Evolutionary conservation across 176 grass and related monocot genomes (phyloP).

Genomic region (Cenchrus americanus): DNA sequence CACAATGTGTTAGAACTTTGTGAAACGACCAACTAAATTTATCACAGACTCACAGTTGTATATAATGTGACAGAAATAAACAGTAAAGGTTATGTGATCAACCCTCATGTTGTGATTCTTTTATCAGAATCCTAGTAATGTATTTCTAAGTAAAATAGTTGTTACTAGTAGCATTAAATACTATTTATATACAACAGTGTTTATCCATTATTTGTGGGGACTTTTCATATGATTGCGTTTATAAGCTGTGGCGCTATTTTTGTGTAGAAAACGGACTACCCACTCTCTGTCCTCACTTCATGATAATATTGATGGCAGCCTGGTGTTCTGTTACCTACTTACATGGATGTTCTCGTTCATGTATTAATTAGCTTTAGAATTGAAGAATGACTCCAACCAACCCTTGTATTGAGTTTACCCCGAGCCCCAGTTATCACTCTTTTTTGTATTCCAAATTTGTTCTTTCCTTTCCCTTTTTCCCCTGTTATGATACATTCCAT

Average conservation of each 20-base stretch:
- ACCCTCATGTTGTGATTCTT: neutral
- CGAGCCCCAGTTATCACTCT: neutral
- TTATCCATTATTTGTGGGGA: neutral
- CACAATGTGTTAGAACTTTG: neutral
- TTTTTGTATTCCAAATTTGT: neutral
- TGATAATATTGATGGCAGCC: slow-evolving; percentile 5
- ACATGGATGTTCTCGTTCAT: neutral
- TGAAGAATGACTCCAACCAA: slow-evolving; percentile 1
- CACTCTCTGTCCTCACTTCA: neutral
- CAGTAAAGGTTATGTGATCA: neutral
- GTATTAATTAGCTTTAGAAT: slow-evolving; percentile 22
- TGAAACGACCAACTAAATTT: neutral
- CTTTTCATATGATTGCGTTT: neutral
- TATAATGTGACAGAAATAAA: neutral
- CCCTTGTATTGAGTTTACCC: neutral
- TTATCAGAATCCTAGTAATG: neutral
- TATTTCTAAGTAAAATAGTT: neutral
- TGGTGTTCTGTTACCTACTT: neutral
- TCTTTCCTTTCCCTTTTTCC: neutral
- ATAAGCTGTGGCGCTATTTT: neutral
- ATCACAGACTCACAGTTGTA: neutral
- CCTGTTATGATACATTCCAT: neutral
- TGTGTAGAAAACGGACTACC: neutral
- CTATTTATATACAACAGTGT: neutral
- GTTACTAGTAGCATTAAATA: neutral